These are phyloP conservation scores for Fusarium coffeatum DNA, from an alignment of 2,329 filamentous ascomycete species.

Conservation along the genomic window DNA sequence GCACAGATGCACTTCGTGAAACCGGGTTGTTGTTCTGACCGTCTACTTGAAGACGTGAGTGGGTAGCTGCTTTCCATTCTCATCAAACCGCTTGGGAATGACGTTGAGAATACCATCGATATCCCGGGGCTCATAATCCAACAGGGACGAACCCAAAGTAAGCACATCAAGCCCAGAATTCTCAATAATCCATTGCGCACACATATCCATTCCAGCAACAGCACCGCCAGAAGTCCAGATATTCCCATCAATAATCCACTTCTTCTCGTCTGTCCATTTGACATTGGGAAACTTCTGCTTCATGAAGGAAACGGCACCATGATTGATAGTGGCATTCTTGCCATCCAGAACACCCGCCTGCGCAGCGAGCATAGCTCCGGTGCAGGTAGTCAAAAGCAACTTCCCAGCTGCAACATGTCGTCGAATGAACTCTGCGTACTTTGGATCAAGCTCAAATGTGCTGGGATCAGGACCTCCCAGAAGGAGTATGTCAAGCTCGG, in stretches of 20 bases:
- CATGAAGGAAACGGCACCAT: slow-evolving; percentile 48
- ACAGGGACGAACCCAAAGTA: slow-evolving; percentile 15
- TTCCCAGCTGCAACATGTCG: slow-evolving; percentile 53
- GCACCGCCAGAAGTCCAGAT: slow-evolving; percentile 61
- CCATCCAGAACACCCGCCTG: slow-evolving; percentile 56
- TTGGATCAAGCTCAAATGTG: slow-evolving; percentile 46
- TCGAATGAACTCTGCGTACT: slow-evolving; percentile 49
- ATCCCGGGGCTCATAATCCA: slow-evolving; percentile 54
- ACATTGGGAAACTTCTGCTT: slow-evolving; percentile 53
- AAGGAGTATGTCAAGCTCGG: slow-evolving; percentile 54
- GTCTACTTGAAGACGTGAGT: slow-evolving; percentile 30
- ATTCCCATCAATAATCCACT: slow-evolving; percentile 59
- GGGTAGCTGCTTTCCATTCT: slow-evolving; percentile 47
- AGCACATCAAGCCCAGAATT: slow-evolving; percentile 49
- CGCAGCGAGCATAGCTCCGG: slow-evolving; percentile 50
- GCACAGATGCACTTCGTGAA: background rate
- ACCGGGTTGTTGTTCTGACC: rapidly evolving
- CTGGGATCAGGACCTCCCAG: slow-evolving; percentile 49
- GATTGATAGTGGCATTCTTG: slow-evolving; percentile 57
- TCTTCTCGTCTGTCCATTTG: slow-evolving; percentile 56
- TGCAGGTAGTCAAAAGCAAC: slow-evolving; percentile 53
- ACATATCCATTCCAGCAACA: slow-evolving; percentile 59
- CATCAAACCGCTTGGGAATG: slow-evolving; percentile 46
- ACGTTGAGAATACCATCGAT: slow-evolving; percentile 47
- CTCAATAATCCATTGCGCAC: slow-evolving; percentile 55